phyloP scores from a whole-genome alignment of 441 rosid genomes.

The Euphorbia corollata region DNA sequence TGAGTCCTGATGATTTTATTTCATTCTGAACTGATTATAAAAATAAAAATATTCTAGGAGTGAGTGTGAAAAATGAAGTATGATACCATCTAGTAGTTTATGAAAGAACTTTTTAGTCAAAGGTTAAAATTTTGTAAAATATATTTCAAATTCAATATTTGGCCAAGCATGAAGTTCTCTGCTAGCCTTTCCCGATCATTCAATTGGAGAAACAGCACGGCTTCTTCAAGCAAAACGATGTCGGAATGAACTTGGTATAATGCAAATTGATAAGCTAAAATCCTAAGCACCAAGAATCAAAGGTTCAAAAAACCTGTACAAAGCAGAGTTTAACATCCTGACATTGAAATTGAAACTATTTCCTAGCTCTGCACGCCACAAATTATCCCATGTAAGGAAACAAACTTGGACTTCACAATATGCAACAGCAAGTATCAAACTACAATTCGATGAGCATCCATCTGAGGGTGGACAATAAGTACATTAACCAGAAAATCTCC shows the following conservation, averaged over 20 bases:
- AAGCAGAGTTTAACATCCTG: background rate
- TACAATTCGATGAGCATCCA: background rate
- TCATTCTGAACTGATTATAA: background rate
- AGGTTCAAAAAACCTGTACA: background rate
- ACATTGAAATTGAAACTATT: background rate
- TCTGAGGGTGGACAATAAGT: background rate
- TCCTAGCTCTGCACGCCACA: background rate
- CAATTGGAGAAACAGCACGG: slow-evolving; percentile 1
- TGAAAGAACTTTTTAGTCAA: background rate
- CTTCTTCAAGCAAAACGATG: background rate
- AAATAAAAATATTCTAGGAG: background rate
- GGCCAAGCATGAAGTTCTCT: background rate
- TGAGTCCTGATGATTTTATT: background rate
- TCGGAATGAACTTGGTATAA: background rate
- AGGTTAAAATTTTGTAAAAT: background rate
- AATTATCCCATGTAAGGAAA: background rate
- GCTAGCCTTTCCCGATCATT: background rate
- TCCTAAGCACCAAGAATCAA: background rate
- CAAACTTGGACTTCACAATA: background rate
- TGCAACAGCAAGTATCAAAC: no score
- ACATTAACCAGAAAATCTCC: background rate
- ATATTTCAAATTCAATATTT: background rate
- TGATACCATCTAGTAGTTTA: background rate
- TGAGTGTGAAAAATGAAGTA: background rate
- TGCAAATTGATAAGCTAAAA: slow-evolving; percentile 8